Conservation (phyloP, 2,329 filamentous ascomycete species). For the Paraphoma chrysanthemicola region DNA sequence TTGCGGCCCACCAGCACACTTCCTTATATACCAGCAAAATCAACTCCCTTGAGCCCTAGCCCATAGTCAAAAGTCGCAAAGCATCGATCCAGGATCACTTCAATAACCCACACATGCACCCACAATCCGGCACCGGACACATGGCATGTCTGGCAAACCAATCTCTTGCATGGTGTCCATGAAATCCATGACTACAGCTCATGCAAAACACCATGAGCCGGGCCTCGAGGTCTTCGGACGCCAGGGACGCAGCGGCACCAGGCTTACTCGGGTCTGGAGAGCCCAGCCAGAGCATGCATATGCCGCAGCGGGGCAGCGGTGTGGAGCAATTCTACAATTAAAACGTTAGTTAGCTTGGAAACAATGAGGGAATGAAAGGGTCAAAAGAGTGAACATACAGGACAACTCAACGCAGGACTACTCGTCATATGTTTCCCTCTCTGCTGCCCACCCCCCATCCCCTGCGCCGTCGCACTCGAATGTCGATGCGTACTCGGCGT, state of each 20-base stretch:
- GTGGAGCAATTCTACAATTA: conserved; percentile 58
- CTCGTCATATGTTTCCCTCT: conserved; percentile 12
- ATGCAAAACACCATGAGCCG: conserved; percentile 67
- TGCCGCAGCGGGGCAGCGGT: conserved; percentile 67
- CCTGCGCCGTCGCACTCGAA: not conserved
- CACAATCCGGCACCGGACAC: conserved; percentile 64
- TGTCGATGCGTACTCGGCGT: conserved; percentile 6
- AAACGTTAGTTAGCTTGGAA: not conserved
- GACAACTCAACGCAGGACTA: conserved; percentile 62
- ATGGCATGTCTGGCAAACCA: conserved; percentile 65
- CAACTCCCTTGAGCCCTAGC: not conserved
- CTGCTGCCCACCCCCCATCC: not conserved
- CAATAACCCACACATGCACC: conserved; percentile 59
- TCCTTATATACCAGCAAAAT: not conserved
- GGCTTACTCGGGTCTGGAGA: conserved; percentile 61
- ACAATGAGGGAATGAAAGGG: not conserved
- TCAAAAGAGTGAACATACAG: conserved; percentile 23
- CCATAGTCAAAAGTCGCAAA: no score
- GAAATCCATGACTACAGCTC: conserved; percentile 68
- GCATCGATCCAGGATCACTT: conserved; percentile 18
- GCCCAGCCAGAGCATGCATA: conserved; percentile 69
- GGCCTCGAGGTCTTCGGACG: conserved; percentile 57
- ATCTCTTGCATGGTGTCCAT: conserved; percentile 67
- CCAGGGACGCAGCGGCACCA: conserved; percentile 42
- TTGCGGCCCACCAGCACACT: not conserved